phyloP scores from a whole-genome alignment of 2,329 filamentous ascomycete species.

The Raffaelea deltoideospora region DNA sequence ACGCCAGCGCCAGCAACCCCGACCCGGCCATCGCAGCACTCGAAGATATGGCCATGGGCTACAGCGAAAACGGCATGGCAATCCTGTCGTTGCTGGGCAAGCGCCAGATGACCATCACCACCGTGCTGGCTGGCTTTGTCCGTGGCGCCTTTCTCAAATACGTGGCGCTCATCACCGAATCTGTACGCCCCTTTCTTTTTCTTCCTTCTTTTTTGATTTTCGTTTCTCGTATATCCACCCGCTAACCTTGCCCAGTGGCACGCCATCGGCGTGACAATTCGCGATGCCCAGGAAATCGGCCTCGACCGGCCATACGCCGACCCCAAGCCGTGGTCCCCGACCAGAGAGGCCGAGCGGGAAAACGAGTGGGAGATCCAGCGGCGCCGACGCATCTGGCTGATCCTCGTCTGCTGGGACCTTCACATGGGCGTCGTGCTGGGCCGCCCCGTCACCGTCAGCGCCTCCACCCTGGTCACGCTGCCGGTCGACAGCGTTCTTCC shows the following conservation, averaged over 20 bases:
- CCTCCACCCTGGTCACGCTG: constrained; percentile 27
- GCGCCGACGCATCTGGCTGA: constrained; percentile 39
- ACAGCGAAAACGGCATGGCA: constrained; percentile 40
- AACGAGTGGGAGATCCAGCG: constrained; percentile 44
- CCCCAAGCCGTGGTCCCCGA: constrained; percentile 29
- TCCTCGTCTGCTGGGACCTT: constrained; percentile 37
- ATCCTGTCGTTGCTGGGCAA: constrained; percentile 41
- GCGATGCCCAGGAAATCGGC: constrained; percentile 48
- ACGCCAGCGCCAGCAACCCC: no score
- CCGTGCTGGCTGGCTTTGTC: constrained; percentile 42
- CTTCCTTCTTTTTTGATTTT: neutral
- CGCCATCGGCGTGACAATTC: constrained; percentile 37
- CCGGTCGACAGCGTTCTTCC: constrained; percentile 39
- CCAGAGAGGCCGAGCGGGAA: constrained; percentile 32
- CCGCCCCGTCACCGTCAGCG: constrained; percentile 40
- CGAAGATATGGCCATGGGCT: constrained; percentile 44
- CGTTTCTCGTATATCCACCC: neutral
- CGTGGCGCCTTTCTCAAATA: constrained; percentile 43
- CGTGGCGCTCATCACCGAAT: constrained; percentile 41
- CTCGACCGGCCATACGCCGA: constrained; percentile 39
- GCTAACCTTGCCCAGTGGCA: constrained; percentile 30
- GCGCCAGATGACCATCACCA: constrained; percentile 36
- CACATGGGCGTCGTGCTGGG: constrained; percentile 38
- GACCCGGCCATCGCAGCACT: constrained; percentile 44
- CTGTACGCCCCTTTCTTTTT: constrained; percentile 20